Conservation (phyloP, 768 basidiomycete species). For the Dacryopinax spathularia region DNA sequence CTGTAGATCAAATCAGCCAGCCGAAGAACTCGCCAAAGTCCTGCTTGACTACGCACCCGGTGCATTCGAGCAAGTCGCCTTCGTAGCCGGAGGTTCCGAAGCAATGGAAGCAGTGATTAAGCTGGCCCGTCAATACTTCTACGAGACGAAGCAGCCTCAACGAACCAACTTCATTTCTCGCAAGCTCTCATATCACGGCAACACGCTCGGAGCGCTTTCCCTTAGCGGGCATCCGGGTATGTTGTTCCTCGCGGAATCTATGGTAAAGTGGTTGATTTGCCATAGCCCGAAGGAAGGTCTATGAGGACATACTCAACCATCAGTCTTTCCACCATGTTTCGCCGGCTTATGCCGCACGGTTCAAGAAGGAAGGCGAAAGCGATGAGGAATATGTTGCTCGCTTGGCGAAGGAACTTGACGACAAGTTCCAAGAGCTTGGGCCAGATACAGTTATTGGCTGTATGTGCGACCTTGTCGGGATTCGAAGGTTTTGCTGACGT, state of each 20-base stretch:
- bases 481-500: background rate
- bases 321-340: constrained; percentile 71
- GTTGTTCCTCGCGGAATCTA: background rate
- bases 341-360: constrained; percentile 75
- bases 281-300: constrained; percentile 45
- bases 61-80: constrained; percentile 56
- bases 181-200: constrained; percentile 71
- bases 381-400: constrained; percentile 69
- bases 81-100: constrained; percentile 76
- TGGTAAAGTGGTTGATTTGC: constrained; percentile 4
- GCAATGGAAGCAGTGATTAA: constrained; percentile 83
- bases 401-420: constrained; percentile 65
- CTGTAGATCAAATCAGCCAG: constrained; percentile 44
- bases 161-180: constrained; percentile 70
- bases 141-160: constrained; percentile 52
- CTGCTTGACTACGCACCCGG: constrained; percentile 54
- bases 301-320: constrained; percentile 47
- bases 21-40: constrained; percentile 59
- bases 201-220: constrained; percentile 57
- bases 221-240: constrained; percentile 44
- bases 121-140: constrained; percentile 58
- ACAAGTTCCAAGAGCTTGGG: constrained; percentile 70
- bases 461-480: constrained; percentile 25
- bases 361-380: constrained; percentile 51
- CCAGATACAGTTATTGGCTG: constrained; percentile 72